A percentile compares a stretch with the other conserved stretches of the same genome.
Conservation (phyloP, 2,329 filamentous ascomycete genomes). For the Penicillium sp. region DNA sequence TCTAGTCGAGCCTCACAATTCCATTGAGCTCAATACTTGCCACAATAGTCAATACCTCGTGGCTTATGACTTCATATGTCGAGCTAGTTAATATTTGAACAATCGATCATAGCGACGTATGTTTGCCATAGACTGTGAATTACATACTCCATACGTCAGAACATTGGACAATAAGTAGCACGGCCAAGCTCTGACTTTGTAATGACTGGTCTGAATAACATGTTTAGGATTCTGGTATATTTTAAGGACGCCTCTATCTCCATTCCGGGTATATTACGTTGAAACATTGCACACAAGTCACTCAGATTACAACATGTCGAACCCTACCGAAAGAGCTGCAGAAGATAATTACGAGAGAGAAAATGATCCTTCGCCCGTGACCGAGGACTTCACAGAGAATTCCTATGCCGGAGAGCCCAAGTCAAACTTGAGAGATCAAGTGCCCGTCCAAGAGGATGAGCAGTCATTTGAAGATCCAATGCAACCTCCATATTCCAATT, state of each 20-base stretch:
- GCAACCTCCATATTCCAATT: conserved; percentile 31
- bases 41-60: background rate
- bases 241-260: background rate
- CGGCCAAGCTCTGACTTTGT: background rate
- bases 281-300: background rate
- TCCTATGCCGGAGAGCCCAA: conserved; percentile 27
- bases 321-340: conserved; percentile 3
- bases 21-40: background rate
- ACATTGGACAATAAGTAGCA: background rate
- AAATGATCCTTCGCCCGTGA: conserved; percentile 12
- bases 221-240: background rate
- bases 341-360: conserved; percentile 13
- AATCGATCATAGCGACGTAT: background rate
- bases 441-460: conserved; percentile 30
- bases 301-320: conserved; percentile 1
- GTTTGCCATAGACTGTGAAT: background rate
- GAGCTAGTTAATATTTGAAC: background rate
- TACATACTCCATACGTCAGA: background rate
- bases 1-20: background rate
- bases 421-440: conserved; percentile 9
- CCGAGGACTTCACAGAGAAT: conserved; percentile 16
- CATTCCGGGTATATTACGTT: background rate
- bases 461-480: conserved; percentile 29
- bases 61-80: background rate
- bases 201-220: background rate